These are phyloP conservation scores for Pyrus pyrifolia DNA, from an alignment of 306 rosid species.

Conservation along the genomic window DNA sequence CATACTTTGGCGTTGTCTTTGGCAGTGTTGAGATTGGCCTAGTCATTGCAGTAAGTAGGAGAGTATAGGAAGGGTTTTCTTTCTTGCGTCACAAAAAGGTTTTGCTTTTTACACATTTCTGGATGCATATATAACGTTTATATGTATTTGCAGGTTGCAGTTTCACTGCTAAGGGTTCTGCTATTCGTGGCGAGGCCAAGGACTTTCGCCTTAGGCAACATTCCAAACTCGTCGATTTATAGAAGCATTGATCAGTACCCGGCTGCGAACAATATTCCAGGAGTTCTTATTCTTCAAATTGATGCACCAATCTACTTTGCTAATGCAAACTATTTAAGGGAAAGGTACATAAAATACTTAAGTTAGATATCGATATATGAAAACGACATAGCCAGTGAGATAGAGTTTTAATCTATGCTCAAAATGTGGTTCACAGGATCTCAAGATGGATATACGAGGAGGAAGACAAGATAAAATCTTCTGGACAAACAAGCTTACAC, in stretches of 20 bases:
- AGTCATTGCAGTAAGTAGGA: slow-evolving; percentile 29
- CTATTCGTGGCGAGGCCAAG: slow-evolving; percentile 69
- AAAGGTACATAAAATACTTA: slow-evolving; percentile 34
- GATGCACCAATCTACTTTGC: slow-evolving; percentile 80
- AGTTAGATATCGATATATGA: not conserved
- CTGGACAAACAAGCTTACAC: slow-evolving; percentile 30
- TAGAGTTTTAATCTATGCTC: not conserved
- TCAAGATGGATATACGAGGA: slow-evolving; percentile 43
- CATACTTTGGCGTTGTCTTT: slow-evolving; percentile 35
- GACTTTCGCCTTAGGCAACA: slow-evolving; percentile 56
- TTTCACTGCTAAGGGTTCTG: slow-evolving; percentile 54
- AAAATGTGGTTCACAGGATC: slow-evolving; percentile 12
- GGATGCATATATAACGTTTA: not conserved
- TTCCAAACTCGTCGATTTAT: slow-evolving; percentile 58
- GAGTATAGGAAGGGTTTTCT: not conserved
- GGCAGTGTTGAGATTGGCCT: slow-evolving; percentile 41
- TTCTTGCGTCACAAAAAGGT: not conserved
- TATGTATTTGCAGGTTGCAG: slow-evolving; percentile 9
- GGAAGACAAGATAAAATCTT: slow-evolving; percentile 32
- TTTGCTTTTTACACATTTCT: not conserved
- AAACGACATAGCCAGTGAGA: not conserved
- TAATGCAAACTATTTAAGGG: slow-evolving; percentile 74
- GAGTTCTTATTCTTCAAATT: slow-evolving; percentile 69
- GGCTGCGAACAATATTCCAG: slow-evolving; percentile 53
- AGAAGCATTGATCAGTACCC: slow-evolving; percentile 80